These are phyloP conservation scores for Oligophagozyma castellii DNA, from an alignment of 1,139 yeast species.

Conservation along the genomic window DNA sequence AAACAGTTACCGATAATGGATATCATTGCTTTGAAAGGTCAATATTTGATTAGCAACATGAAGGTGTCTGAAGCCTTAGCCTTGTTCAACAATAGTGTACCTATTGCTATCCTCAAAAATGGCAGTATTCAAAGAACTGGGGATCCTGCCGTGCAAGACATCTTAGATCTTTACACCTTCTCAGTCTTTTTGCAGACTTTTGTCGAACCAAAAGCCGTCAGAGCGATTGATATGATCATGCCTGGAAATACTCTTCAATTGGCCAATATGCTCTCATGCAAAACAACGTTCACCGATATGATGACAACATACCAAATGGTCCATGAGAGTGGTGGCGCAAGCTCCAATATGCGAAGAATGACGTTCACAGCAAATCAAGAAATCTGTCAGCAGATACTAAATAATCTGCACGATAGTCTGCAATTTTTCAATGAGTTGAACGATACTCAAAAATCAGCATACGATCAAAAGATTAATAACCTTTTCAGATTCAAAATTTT, in stretches of 20 bases:
- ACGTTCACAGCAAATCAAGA: conserved; percentile 9
- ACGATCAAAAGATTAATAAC: conserved; percentile 12
- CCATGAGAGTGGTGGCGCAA: conserved; percentile 5
- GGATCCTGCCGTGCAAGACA: conserved; percentile 3
- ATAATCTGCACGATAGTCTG: conserved; percentile 17
- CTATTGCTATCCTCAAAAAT: no score
- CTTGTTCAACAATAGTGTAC: conserved; percentile 7
- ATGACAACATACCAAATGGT: conserved; percentile 11
- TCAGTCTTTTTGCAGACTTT: conserved; percentile 17
- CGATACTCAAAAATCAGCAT: conserved; percentile 2
- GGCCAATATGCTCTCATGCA: conserved; percentile 19
- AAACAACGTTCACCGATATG: conserved; percentile 12
- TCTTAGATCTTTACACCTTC: conserved; percentile 14
- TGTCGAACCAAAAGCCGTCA: conserved; percentile 3
- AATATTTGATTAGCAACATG: conserved; percentile 13
- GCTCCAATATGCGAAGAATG: conserved; percentile 4
- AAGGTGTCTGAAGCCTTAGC: conserved; percentile 14
- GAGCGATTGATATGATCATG: conserved; percentile 1
- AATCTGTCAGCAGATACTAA: conserved; percentile 18
- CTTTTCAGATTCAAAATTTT: conserved; percentile 17
- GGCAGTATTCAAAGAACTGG: background rate
- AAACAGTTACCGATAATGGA: conserved; percentile 6
- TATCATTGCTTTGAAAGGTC: conserved; percentile 11
- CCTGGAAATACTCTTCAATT: conserved; percentile 20
- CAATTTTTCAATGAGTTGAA: conserved; percentile 8